Percentiles rank a stretch among this genome's conserved stretches.
phyloP scores from a whole-genome alignment of 2,329 filamentous ascomycete species.

The Chaetomium olivaceum region DNA sequence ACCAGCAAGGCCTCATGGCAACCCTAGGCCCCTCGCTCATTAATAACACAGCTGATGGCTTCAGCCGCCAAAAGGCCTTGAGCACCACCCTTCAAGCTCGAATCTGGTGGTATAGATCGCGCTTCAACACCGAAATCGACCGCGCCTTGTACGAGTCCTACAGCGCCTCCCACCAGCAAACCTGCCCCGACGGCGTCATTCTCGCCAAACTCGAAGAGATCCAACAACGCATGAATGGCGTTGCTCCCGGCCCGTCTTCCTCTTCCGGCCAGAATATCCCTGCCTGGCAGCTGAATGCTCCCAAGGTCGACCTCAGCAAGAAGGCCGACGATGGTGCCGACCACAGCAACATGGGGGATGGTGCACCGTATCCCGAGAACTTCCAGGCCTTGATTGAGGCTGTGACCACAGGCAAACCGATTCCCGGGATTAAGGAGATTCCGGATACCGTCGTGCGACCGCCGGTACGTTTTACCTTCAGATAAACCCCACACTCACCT shows the following conservation, averaged over 20 bases:
- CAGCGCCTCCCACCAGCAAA: conserved; percentile 7
- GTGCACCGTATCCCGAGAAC: conserved; percentile 72
- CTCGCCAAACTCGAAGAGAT: conserved; percentile 32
- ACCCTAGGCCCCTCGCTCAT: conserved; percentile 30
- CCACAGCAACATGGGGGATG: conserved; percentile 27
- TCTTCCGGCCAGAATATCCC: conserved; percentile 24
- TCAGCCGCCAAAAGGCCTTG: conserved; percentile 39
- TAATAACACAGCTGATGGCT: conserved; percentile 19
- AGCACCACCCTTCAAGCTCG: conserved; percentile 65
- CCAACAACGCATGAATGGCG: conserved; percentile 29
- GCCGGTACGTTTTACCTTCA: conserved; percentile 52
- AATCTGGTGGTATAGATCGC: conserved; percentile 35
- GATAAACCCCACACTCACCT: neutral
- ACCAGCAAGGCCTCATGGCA: conserved; percentile 32
- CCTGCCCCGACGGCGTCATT: conserved; percentile 28
- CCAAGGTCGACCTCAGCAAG: conserved; percentile 49
- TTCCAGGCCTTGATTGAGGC: conserved; percentile 86
- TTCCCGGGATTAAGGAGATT: conserved; percentile 86
- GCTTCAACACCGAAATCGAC: conserved; percentile 29
- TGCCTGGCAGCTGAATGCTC: conserved; percentile 53
- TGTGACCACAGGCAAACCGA: conserved; percentile 76
- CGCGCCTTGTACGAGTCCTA: conserved; percentile 28
- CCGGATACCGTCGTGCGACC: conserved; percentile 75
- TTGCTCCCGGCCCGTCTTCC: neutral
- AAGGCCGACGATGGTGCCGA: conserved; percentile 40